Evolutionary conservation across 208 protist species (phyloP).

Genomic region (Crithidia mellificae): DNA sequence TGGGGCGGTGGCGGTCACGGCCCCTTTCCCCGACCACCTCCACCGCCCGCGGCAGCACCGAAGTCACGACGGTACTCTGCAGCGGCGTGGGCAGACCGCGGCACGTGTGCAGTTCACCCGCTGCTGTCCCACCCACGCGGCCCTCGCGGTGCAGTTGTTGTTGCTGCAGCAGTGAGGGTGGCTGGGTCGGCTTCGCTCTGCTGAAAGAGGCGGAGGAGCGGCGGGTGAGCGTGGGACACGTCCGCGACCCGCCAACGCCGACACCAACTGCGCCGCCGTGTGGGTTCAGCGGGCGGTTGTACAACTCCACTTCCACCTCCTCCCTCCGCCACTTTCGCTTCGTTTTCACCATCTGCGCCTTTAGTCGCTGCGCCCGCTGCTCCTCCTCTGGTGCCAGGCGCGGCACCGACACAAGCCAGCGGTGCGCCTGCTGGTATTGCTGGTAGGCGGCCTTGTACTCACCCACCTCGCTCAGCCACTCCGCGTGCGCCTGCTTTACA

Average conservation of each 20-base stretch:
- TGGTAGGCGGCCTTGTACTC: conserved; percentile 45
- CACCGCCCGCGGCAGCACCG: conserved; percentile 50
- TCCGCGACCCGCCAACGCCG: background rate
- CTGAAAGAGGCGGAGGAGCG: background rate
- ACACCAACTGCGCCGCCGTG: background rate
- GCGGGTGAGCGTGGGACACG: background rate
- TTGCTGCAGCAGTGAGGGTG: background rate
- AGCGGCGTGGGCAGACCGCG: conserved; percentile 14
- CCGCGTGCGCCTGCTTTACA: conserved; percentile 57
- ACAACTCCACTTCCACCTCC: conserved; percentile 32
- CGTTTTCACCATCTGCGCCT: conserved; percentile 37
- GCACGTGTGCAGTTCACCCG: background rate
- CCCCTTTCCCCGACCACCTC: conserved; percentile 49
- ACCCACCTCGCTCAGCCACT: conserved; percentile 47
- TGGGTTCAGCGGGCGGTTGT: conserved; percentile 11
- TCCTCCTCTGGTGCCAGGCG: conserved; percentile 44
- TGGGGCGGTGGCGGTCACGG: no score
- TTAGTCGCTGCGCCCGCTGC: conserved; percentile 40
- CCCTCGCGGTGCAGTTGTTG: background rate
- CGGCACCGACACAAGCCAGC: conserved; percentile 55
- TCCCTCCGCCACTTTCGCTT: conserved; percentile 29
- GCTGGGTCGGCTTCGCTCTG: background rate
- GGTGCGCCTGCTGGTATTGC: conserved; percentile 62
- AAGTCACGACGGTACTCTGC: conserved; percentile 67
- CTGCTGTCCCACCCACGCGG: background rate